These are phyloP conservation scores for Pezizomycotina sp. DNA, from an alignment of 2,329 filamentous ascomycete species.

Conservation along the genomic window DNA sequence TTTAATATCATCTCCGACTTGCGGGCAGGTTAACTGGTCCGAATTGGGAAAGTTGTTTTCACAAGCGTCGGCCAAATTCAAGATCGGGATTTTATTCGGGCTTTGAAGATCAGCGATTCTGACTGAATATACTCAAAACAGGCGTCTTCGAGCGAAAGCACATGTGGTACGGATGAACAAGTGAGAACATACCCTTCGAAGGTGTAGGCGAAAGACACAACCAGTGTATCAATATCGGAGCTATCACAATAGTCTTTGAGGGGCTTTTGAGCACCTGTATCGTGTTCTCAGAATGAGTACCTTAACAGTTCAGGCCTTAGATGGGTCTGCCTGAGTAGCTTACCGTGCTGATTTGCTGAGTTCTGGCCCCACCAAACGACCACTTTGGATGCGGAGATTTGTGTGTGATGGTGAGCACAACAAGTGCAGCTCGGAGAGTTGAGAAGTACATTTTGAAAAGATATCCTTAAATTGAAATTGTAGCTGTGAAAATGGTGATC, in stretches of 20 bases:
- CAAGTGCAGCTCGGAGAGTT: no score
- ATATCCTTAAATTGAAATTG: no score
- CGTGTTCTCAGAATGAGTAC: background rate
- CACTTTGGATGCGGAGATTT: no score
- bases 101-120: background rate
- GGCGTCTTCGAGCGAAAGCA: background rate
- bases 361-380: constrained; percentile 18
- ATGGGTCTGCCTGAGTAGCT: background rate
- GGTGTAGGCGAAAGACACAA: constrained; percentile 25
- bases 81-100: constrained; percentile 12
- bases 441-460: no score
- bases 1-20: constrained; percentile 9
- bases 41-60: background rate
- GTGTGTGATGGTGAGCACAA: no score
- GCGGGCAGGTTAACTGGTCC: constrained; percentile 1
- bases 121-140: background rate
- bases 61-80: constrained; percentile 1
- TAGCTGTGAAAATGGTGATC: no score
- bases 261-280: constrained; percentile 7
- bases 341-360: constrained; percentile 8
- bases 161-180: background rate
- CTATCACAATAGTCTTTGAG: constrained; percentile 22
- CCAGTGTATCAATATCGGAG: constrained; percentile 25
- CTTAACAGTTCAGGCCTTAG: background rate
- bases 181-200: constrained; percentile 4